Conservation (phyloP, 208 protist species). For the Wallacemonas sp. region DNA sequence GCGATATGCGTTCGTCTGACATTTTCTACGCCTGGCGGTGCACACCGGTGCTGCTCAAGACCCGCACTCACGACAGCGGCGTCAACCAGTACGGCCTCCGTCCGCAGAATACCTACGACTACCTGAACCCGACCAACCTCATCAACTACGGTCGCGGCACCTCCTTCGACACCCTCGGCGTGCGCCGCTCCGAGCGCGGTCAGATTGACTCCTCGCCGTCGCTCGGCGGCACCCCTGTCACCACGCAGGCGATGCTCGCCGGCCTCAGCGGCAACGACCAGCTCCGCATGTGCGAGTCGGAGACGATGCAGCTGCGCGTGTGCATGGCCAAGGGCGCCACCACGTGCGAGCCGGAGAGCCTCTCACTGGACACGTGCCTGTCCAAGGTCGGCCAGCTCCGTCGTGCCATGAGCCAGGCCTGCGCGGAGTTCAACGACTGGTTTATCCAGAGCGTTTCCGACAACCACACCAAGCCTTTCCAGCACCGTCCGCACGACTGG, state of each 20-base stretch:
- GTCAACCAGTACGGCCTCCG: slow-evolving; percentile 91
- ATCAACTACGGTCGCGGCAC: slow-evolving; percentile 90
- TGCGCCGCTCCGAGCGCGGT: slow-evolving; percentile 73
- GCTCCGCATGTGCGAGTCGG: slow-evolving; percentile 79
- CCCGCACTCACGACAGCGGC: slow-evolving; percentile 63
- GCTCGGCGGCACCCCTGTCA: slow-evolving; percentile 72
- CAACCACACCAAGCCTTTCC: slow-evolving; percentile 91
- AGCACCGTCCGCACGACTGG: slow-evolving; percentile 90
- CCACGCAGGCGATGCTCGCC: slow-evolving; percentile 76
- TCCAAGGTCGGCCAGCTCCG: slow-evolving; percentile 78
- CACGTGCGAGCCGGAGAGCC: slow-evolving; percentile 81
- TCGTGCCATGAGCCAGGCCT: slow-evolving; percentile 65
- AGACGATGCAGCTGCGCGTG: slow-evolving; percentile 85
- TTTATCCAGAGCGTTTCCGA: slow-evolving; percentile 90
- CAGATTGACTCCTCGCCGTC: slow-evolving; percentile 85
- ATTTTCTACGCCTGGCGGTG: slow-evolving; percentile 60
- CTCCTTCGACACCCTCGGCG: slow-evolving; percentile 83
- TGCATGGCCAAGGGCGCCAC: slow-evolving; percentile 85
- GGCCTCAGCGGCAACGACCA: slow-evolving; percentile 84
- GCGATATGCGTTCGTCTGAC: slow-evolving; percentile 67
- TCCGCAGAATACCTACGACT: slow-evolving; percentile 81
- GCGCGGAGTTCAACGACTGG: slow-evolving; percentile 88
- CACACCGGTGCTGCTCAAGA: slow-evolving; percentile 74
- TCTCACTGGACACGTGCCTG: slow-evolving; percentile 72
- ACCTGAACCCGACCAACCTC: slow-evolving; percentile 87